Evolutionary conservation across 2,329 filamentous ascomycete species (phyloP), one percentile per base, ranked within the genome.

Genomic region (Sporothrix variecibatus): DNA sequence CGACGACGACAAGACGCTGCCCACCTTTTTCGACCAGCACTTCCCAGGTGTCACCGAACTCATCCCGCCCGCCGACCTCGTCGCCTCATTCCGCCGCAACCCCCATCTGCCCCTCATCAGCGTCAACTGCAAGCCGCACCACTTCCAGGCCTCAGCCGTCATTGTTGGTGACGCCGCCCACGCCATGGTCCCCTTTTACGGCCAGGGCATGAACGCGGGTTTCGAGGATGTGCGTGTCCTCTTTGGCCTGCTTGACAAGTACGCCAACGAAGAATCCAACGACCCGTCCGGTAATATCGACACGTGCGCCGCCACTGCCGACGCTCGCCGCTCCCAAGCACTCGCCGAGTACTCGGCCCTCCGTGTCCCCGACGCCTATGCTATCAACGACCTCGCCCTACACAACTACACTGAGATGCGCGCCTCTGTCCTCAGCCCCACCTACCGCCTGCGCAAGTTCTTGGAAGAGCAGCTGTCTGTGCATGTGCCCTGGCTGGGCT

Each of bases 181-280:
- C 81, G 96, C 97, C 74, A 98, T 99, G 91, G 94, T 99, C 0
- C 96, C 96, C 0, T 99, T 99, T 83, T 99, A 98, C 82, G 96
- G 96, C 0, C 96, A 99, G 82, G 96, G 96, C 51, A 97, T 99
- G 91, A 99, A 99, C 80, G 93, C 96, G 0, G 96, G 96, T 0
- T 89, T 99, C 58, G 96, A 99, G 84, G 95, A 98, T 79, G 94
- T 99, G 15, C 91, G 93, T 8, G 91, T 97, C 5, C 88, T 99
- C 0, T 99, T 97, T 82, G 89, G 91, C 0, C 87, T 92, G 60
- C 86, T 98, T 0, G 95, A 98, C 82, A 88, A 89, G 77, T 86
- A 94, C 77, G 84, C 86, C 1, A 81, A 83, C 3, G 72, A 79
- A 15, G 72, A 75, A 43, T 72, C 75, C 12, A 77, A 77, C 62